Percentiles rank a stretch among this genome's conserved stretches.
phyloP scores from a whole-genome alignment of 1,284 basidiomycete species.

The Naganishia albida region DNA sequence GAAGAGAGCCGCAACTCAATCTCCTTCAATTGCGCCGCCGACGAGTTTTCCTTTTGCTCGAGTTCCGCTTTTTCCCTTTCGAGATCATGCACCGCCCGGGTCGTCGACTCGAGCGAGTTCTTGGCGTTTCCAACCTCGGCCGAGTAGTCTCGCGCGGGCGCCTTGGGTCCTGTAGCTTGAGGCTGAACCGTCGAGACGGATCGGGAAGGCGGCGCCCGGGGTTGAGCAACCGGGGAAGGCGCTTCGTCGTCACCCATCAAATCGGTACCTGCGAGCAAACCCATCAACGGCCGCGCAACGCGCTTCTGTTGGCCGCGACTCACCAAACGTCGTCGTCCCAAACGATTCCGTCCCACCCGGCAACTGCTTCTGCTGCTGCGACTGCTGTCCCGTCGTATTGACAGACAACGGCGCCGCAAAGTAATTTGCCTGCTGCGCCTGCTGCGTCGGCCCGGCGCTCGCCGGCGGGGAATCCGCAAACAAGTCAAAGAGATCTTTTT shows the following conservation, averaged over 20 bases:
- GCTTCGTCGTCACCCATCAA: slow-evolving; percentile 49
- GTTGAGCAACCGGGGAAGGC: slow-evolving; percentile 22
- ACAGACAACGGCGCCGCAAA: slow-evolving; percentile 33
- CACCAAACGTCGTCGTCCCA: slow-evolving; percentile 14
- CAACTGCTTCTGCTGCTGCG: background rate
- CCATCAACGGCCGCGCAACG: slow-evolving; percentile 28
- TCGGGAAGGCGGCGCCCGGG: slow-evolving; percentile 11
- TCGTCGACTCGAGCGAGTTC: slow-evolving; percentile 81
- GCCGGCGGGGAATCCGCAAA: slow-evolving; percentile 48
- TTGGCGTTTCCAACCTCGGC: slow-evolving; percentile 80
- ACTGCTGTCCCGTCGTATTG: slow-evolving; percentile 6
- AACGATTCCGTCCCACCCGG: slow-evolving; percentile 14
- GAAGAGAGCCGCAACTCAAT: slow-evolving; percentile 53
- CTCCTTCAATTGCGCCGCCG: slow-evolving; percentile 61
- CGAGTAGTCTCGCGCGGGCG: slow-evolving; percentile 54
- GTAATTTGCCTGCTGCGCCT: slow-evolving; percentile 32
- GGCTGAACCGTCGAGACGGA: slow-evolving; percentile 55
- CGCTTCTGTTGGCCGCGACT: background rate
- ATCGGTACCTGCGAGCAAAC: slow-evolving; percentile 35
- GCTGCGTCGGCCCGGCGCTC: slow-evolving; percentile 11
- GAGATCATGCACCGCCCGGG: slow-evolving; percentile 52
- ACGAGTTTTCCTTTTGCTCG: slow-evolving; percentile 57
- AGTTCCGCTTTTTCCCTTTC: slow-evolving; percentile 49
- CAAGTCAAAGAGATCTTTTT: slow-evolving; percentile 52
- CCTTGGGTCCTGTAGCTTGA: slow-evolving; percentile 11